Percentiles rank a stretch among this genome's conserved stretches.
These are phyloP conservation scores for Amorphotheca resinae DNA, from an alignment of 495 filamentous ascomycete genomes.

Conservation along the genomic window DNA sequence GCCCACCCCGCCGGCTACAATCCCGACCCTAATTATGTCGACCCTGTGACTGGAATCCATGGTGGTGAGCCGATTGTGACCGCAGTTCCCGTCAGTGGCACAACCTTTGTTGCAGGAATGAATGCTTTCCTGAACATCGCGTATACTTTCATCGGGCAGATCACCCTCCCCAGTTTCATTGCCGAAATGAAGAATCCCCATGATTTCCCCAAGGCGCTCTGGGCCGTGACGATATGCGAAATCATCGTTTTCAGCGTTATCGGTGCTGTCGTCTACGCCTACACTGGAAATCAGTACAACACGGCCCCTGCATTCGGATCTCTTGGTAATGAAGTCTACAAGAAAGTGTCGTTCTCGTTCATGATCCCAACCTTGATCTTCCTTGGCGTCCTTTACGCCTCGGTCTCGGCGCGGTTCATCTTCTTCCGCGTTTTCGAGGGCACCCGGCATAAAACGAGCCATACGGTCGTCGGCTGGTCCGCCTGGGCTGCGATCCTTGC, in stretches of 20 bases:
- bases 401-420: constrained; percentile 74
- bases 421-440: constrained; percentile 76
- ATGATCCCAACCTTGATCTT: constrained; percentile 91
- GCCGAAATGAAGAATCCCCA: constrained; percentile 80
- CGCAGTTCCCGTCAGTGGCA: constrained; percentile 52
- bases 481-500: constrained; percentile 66
- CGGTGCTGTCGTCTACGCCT: constrained; percentile 64
- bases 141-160: constrained; percentile 90
- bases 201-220: constrained; percentile 83
- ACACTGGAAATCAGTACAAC: constrained; percentile 76
- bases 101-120: constrained; percentile 65
- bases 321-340: constrained; percentile 53
- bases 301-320: constrained; percentile 72
- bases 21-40: constrained; percentile 27
- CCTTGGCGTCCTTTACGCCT: constrained; percentile 76
- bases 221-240: constrained; percentile 75
- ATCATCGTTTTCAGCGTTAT: constrained; percentile 69
- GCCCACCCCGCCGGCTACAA: constrained; percentile 51
- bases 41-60: constrained; percentile 23
- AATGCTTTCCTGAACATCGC: constrained; percentile 81
- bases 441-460: constrained; percentile 59
- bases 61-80: constrained; percentile 49
- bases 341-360: constrained; percentile 79
- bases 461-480: constrained; percentile 73
- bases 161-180: constrained; percentile 82